A percentile compares a stretch with the other conserved stretches of the same genome.
Conservation (phyloP, 306 rosid species). For the Macrotyloma uniflorum region DNA sequence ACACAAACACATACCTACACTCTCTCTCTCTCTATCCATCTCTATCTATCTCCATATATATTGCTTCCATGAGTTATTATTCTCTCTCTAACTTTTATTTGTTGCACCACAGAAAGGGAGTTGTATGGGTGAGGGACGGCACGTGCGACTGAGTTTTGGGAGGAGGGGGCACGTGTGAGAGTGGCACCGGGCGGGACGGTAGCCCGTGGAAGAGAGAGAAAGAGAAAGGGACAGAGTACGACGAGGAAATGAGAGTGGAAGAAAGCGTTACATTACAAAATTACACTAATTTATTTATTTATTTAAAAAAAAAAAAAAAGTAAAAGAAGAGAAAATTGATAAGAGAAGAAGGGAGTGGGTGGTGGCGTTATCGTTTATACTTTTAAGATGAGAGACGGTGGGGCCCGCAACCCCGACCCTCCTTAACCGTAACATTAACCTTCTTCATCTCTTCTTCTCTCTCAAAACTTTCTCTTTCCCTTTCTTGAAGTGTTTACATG, state of each 20-base stretch:
- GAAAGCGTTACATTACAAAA: conserved; percentile 30
- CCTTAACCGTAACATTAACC: conserved; percentile 19
- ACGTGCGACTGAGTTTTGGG: conserved; percentile 44
- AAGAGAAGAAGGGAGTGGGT: conserved; percentile 35
- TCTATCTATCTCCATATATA: conserved; percentile 20
- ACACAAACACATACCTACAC: neutral
- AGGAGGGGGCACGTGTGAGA: conserved; percentile 41
- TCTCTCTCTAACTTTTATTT: conserved; percentile 74
- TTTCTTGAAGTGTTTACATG: neutral
- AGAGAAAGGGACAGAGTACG: conserved; percentile 71
- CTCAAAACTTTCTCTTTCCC: neutral
- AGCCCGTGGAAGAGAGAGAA: conserved; percentile 47
- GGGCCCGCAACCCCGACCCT: conserved; percentile 30
- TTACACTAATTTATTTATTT: neutral
- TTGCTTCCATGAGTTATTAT: conserved; percentile 38
- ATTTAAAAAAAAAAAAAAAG: neutral
- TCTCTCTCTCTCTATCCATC: neutral
- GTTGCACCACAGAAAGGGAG: conserved; percentile 82
- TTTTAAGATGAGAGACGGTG: conserved; percentile 39
- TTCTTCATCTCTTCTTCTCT: neutral
- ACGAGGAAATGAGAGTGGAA: conserved; percentile 56
- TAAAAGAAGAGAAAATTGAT: neutral
- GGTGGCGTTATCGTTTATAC: conserved; percentile 41
- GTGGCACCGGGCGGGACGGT: conserved; percentile 53
- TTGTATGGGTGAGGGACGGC: conserved; percentile 56